Base-by-base conservation (phyloP, 2,329 filamentous ascomycete species). In the Lachnellula hyalina region DNA sequence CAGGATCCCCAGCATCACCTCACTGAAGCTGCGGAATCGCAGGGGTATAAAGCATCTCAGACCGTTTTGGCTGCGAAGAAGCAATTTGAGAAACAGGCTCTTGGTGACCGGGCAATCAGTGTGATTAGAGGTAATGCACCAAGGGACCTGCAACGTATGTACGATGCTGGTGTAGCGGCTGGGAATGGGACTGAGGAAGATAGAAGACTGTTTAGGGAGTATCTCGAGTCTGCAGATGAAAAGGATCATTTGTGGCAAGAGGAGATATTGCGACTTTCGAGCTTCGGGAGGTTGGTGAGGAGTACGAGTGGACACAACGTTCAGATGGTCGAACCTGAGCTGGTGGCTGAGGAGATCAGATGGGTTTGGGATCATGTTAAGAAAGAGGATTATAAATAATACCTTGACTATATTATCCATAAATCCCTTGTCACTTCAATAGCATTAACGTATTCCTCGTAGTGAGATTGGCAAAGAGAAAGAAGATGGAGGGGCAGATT, bases 281-380 rank as follows among this genome's bases (percentile, higher is more conserved):
- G n/a, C 8, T 50, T 47, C 1, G 34, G 38, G 32, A 34, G 56
- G 2, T 59, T 52, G 47, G 40, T 51, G 14, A 34, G 46, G 19
- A 19, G 44, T 8, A 14, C 14, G 36, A 56, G 52, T 49, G 61
- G 61, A 15, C 61, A 63, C 46, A 60, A 60, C 51, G 52, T 61
- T 7, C 55, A 63, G 19, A 17, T 63, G 12, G 42, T 47, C 11
- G 55, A 60, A 23, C 61, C 61, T 2, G 53, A 54, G 14, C 15
- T 57, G 6, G 54, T 63, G n/a, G 51, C 48, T 2, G 42, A 52
- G 19, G 59, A 56, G 34, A 41, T 61, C n/a, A 51, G 32, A 44
- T 61, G 61, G 61, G 76, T 74, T 70, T 83, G 84, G 74, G 81
- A 84, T 40, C 36, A n/a, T 40, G 12, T 3, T 21, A 21, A 21